phyloP scores from a whole-genome alignment of 1,284 basidiomycete genomes.

The Entoloma clypeatum region DNA sequence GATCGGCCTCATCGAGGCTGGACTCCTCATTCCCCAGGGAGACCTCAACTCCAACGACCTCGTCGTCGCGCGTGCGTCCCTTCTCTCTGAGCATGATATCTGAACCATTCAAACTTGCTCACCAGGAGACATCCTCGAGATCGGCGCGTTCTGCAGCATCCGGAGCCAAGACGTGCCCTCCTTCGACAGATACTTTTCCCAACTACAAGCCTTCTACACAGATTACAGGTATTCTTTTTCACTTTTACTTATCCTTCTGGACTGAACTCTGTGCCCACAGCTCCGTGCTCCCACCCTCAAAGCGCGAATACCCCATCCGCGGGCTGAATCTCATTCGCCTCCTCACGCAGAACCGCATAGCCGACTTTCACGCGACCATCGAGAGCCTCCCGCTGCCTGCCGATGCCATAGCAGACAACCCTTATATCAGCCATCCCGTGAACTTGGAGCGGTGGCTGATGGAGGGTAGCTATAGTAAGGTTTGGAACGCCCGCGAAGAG shows the following conservation, averaged over 20 bases:
- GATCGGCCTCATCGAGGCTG: conserved; percentile 77
- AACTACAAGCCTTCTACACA: conserved; percentile 89
- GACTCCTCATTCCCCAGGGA: conserved; percentile 66
- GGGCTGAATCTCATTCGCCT: conserved; percentile 94
- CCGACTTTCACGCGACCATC: conserved; percentile 98
- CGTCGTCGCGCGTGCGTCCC: conserved; percentile 61
- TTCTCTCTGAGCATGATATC: not conserved
- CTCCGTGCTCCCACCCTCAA: conserved; percentile 73
- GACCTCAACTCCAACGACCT: conserved; percentile 60
- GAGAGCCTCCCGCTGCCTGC: conserved; percentile 85
- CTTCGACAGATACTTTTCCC: conserved; percentile 94
- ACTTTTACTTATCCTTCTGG: conserved; percentile 3
- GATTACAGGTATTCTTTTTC: conserved; percentile 65
- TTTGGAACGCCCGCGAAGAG: conserved; percentile 92
- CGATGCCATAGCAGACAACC: conserved; percentile 69
- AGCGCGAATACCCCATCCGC: conserved; percentile 84
- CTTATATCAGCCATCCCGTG: conserved; percentile 81
- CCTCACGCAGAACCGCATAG: conserved; percentile 94
- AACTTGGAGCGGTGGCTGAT: conserved; percentile 96
- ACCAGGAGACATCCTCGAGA: conserved; percentile 89
- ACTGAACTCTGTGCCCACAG: conserved; percentile 33
- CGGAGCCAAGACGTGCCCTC: conserved; percentile 83
- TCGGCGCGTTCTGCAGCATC: conserved; percentile 93
- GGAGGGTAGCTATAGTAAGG: conserved; percentile 98
- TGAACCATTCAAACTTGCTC: conserved; percentile 5